Evolutionary conservation across 148 eudicot species (phyloP).

Genomic region (Vaccinium darrowii): DNA sequence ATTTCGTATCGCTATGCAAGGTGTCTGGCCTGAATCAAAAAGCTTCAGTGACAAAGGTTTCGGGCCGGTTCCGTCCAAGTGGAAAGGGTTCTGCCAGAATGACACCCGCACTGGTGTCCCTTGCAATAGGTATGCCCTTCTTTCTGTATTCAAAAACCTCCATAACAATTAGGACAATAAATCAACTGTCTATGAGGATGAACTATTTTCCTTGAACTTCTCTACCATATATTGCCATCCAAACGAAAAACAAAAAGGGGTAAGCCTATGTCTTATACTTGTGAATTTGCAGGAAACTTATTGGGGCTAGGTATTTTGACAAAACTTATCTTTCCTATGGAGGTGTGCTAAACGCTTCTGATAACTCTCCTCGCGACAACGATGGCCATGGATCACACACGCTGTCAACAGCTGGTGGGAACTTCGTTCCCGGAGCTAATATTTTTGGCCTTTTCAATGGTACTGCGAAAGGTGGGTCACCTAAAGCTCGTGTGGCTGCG

Average conservation of each 20-base stretch:
- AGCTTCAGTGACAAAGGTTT: slow-evolving; percentile 54
- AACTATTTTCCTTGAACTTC: not conserved
- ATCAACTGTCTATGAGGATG: not conserved
- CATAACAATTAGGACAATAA: no score
- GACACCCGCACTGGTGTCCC: slow-evolving; percentile 15
- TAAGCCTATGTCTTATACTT: not conserved
- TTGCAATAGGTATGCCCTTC: slow-evolving; percentile 50
- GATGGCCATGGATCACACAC: slow-evolving; percentile 82
- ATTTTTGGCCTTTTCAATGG: slow-evolving; percentile 43
- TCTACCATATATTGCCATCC: not conserved
- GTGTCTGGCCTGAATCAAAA: slow-evolving; percentile 78
- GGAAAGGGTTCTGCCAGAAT: slow-evolving; percentile 62
- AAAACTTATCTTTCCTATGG: slow-evolving; percentile 25
- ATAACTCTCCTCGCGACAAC: slow-evolving; percentile 41
- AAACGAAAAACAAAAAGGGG: not conserved
- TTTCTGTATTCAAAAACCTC: not conserved
- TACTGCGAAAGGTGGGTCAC: slow-evolving; percentile 77
- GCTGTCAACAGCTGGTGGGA: slow-evolving; percentile 68
- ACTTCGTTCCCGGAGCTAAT: slow-evolving; percentile 49
- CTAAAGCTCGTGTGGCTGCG: slow-evolving; percentile 65
- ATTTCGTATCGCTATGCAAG: slow-evolving; percentile 25
- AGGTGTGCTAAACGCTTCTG: slow-evolving; percentile 5
- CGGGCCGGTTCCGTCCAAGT: slow-evolving; percentile 58
- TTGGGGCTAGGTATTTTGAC: slow-evolving; percentile 65
- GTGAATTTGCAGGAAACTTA: slow-evolving; percentile 49